Percentiles rank a stretch among this genome's conserved stretches.
Conservation (phyloP, 306 rosid species). For the Lithocarpus polystachyus region DNA sequence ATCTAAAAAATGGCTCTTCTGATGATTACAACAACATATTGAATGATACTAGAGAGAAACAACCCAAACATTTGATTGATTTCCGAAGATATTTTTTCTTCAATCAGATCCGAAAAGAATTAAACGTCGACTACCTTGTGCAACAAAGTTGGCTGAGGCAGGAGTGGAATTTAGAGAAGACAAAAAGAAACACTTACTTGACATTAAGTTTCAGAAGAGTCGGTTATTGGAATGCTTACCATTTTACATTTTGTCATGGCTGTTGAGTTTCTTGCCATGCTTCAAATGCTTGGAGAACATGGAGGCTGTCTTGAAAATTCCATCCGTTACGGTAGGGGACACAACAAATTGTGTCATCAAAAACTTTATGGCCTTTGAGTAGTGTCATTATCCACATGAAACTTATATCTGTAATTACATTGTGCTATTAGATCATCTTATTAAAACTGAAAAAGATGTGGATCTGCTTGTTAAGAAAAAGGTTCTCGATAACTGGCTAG, state of each 20-base stretch:
- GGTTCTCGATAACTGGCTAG: conserved; percentile 13
- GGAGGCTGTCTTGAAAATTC: neutral
- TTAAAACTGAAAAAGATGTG: conserved; percentile 20
- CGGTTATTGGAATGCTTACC: neutral
- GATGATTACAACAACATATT: too few relatives aligned
- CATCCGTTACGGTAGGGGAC: neutral
- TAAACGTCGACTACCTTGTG: neutral
- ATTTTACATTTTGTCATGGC: neutral
- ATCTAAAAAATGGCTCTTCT: too few relatives aligned
- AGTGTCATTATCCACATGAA: conserved; percentile 10
- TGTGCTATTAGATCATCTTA: conserved; percentile 14
- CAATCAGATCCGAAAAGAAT: too few relatives aligned
- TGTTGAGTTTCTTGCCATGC: neutral
- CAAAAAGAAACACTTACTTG: neutral
- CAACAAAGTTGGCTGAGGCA: neutral
- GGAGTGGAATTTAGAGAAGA: neutral
- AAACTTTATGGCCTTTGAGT: conserved; percentile 34
- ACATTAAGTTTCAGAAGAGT: neutral
- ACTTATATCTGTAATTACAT: conserved; percentile 26
- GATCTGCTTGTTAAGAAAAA: conserved; percentile 11
- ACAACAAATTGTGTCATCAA: conserved; percentile 5
- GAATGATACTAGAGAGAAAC: too few relatives aligned
- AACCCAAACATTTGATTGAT: neutral
- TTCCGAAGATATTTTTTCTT: too few relatives aligned
- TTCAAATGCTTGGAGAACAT: neutral